Evolutionary conservation across 2,329 filamentous ascomycete genomes (phyloP), one percentile per base, ranked within the genome.

Genomic region (Sporothrix brunneoviolacea): DNA sequence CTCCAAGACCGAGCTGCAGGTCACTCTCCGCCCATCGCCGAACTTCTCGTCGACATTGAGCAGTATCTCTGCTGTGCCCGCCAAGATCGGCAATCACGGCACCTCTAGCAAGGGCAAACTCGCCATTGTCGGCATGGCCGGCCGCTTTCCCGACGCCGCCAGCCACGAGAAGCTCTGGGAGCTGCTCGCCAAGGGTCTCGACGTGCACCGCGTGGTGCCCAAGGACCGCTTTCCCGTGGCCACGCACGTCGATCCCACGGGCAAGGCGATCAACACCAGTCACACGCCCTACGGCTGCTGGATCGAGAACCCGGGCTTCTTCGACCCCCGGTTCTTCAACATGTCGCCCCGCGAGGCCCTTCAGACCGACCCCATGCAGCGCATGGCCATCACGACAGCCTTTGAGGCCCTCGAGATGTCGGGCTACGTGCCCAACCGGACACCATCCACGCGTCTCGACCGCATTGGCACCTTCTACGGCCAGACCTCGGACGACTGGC

Each of bases 251-350:
- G 86, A 91, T 60, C 77, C 83, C 5, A 82, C 80, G 6, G 84
- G 85, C 19, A 88, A 88, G 65, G 75, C 71, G 28, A 82, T 83
- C 64, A 91, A 90, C 69, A 89, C 86, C 52, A 86, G 80, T 48
- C 83, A 87, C 65, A 88, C 85, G 1, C 84, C 83, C 3, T 88
- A 82, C 59, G 86, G 86, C 15, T 88, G 84, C 69, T 90, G 72
- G 70, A 76, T 88, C 57, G 81, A 88, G 55, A 78, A 89, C 54
- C 86, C 86, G 0, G 85, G 85, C 50, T 72, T 85, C 42, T 91
- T 91, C 61, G 87, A 91, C 59, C 83, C 85, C n/a, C 75, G 83
- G 1, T 91, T 91, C 69, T 91, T 91, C 77, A 89, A 89, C 67
- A 90, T 91, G 87, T 68, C 82, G 88, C 64, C 86, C 80, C 52